Base-by-base conservation (phyloP, 2,329 filamentous ascomycete species). In the Scedosporium dehoogii region DNA sequence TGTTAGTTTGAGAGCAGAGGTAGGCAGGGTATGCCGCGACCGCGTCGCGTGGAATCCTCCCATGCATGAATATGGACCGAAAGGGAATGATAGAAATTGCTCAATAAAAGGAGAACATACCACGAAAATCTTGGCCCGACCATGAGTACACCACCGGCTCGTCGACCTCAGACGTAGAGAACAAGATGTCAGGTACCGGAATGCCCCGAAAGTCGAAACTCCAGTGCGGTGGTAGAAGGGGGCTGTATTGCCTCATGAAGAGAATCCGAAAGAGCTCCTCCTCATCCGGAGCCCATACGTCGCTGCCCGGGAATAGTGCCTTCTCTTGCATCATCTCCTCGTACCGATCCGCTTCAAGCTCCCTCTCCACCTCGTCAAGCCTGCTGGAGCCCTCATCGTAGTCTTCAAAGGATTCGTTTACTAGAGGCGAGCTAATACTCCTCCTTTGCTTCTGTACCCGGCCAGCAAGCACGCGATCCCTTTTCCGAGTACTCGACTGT, bases 281-380 rank as follows among this genome's bases (percentile, higher is more conserved):
- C 66, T 84, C 82, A n/a, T 78, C 78, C 9, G 74, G 70, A 29
- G 83, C 75, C 81, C 82, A 85, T 62, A 76, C 72, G 56, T 75
- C 76, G 48, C 80, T 74, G 25, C 75, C 74, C 0, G 75, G 75
- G 60, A 76, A 78, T 1, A 70, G 67, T 29, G 67, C 62, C 69
- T 76, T 80, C 67, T 81, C 76, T 51, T 70, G 67, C 65, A 79
- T 74, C 69, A 83, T 77, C 63, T 79, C 73, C 9, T 72, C 69
- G 69, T 64, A 59, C 4, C 65, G 63, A 42, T 61, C 62, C 38
- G 53, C 60, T 44, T 62, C 60, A 12, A 48, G 38, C 53, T 58
- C 53, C n/a, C 38, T n/a, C 53, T 62, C 60, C 33, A 29, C 61
- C n/a, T 63, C 61, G 44, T 55, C 42, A 18, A 59, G 42, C 33